Conservation (phyloP, 1,284 basidiomycete species). For the Testicularia cyperi region DNA sequence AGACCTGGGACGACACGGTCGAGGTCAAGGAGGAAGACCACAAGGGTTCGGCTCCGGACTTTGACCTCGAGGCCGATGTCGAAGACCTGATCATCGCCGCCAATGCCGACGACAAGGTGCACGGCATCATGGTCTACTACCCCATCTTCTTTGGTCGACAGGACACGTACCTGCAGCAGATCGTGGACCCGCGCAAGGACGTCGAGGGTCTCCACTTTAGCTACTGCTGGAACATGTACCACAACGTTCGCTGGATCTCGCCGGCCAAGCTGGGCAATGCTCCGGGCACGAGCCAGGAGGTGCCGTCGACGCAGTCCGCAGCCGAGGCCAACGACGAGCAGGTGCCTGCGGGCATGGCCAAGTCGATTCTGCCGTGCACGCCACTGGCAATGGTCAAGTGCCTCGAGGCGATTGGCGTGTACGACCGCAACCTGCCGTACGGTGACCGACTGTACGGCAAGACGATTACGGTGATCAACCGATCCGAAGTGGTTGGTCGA, state of each 20-base stretch:
- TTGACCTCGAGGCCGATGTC: constrained; percentile 73
- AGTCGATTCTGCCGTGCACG: constrained; percentile 94
- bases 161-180: constrained; percentile 94
- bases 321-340: constrained; percentile 35
- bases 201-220: constrained; percentile 90
- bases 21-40: constrained; percentile 65
- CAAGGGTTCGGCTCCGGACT: constrained; percentile 68
- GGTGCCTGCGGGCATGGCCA: constrained; percentile 75
- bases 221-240: constrained; percentile 61
- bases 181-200: constrained; percentile 92
- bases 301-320: constrained; percentile 31
- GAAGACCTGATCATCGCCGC: constrained; percentile 62
- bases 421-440: constrained; percentile 86
- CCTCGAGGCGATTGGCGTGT: constrained; percentile 84
- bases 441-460: constrained; percentile 92
- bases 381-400: constrained; percentile 92
- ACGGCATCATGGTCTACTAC: constrained; percentile 87
- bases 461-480: constrained; percentile 92
- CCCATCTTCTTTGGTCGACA: constrained; percentile 64
- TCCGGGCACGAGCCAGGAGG: constrained; percentile 53
- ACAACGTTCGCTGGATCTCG: constrained; percentile 59
- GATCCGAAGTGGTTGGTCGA: constrained; percentile 93
- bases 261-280: constrained; percentile 55
- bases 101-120: constrained; percentile 79
- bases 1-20: constrained; percentile 56